Conservation (phyloP, 495 filamentous ascomycete genomes). For the Penicillium waksmanii region DNA sequence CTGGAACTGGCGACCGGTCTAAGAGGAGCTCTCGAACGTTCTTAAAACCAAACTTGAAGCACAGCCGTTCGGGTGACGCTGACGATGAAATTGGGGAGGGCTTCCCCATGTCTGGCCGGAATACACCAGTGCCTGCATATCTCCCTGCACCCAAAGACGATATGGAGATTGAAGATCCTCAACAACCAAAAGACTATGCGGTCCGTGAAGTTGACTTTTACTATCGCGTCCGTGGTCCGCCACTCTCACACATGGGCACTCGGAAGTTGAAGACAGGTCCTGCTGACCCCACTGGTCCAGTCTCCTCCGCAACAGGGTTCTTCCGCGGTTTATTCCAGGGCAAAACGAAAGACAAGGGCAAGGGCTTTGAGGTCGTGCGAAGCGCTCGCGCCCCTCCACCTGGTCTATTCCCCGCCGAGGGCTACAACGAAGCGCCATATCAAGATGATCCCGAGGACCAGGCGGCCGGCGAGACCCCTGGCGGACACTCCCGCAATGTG, state of each 20-base stretch:
- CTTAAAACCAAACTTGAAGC: constrained; percentile 48
- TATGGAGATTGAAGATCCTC: constrained; percentile 55
- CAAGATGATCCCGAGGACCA: constrained; percentile 57
- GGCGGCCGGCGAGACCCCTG: constrained; percentile 25
- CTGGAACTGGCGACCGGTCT: constrained; percentile 42
- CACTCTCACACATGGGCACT: constrained; percentile 77
- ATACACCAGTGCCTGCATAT: constrained; percentile 57
- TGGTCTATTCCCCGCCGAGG: constrained; percentile 38
- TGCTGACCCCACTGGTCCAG: constrained; percentile 89
- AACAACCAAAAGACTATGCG: constrained; percentile 76
- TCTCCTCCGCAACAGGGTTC: constrained; percentile 86
- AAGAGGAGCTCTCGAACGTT: constrained; percentile 41
- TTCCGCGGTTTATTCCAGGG: constrained; percentile 77
- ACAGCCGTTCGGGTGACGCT: constrained; percentile 36
- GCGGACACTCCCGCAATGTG: constrained; percentile 32
- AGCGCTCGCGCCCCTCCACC: constrained; percentile 69
- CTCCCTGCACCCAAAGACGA: constrained; percentile 56
- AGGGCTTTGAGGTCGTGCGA: constrained; percentile 95
- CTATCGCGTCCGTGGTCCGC: constrained; percentile 89
- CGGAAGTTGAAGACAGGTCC: constrained; percentile 90
- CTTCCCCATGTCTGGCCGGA: constrained; percentile 51
- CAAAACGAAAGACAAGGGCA: constrained; percentile 85
- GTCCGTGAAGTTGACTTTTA: constrained; percentile 94
- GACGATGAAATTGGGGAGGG: constrained; percentile 50
- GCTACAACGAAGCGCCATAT: constrained; percentile 60